Evolutionary conservation across 2,329 filamentous ascomycete species (phyloP), one percentile per base, ranked within the genome.

Genomic region (Colletotrichum sidae): DNA sequence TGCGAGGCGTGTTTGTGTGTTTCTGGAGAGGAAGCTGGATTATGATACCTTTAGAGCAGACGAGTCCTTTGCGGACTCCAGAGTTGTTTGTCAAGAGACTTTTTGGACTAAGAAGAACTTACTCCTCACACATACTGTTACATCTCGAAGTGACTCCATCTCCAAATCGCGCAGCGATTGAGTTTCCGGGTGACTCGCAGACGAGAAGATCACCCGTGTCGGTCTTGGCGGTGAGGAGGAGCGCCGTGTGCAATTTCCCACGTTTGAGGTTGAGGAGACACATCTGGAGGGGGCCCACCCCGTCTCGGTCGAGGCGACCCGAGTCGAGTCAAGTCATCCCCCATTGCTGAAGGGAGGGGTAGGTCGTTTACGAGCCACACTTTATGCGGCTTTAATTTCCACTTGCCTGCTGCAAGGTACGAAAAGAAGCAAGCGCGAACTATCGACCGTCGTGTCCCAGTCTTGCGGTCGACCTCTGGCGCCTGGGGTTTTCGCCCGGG

Each of bases 251-350:
- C 17, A 66, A 66, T 63, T 37, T 57, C 57, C 33, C 41, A 15
- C 34, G 58, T 65, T 56, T 62, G 46, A 56, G 38, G 51, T 65
- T 65, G 45, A 61, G 61, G 50, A 46, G 51, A 44, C 25, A 25
- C 25, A 25, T 10, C 15, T 8, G 8, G 34, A 10, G 51, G 51
- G 39, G 45, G 15, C 15, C 55, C 60, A 33, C 45, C 25, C 12
- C 15, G n/a, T 39, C 50, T n/a, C 25, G 25, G 25, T 25, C 25
- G 25, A 25, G 25, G 25, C 25, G 25, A 25, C 3, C 25, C 25
- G 25, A 25, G 25, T 25, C 25, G 25, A 25, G 25, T 25, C 25
- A 25, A 25, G 25, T 25, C 25, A 25, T 25, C 25, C 25, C 25
- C 25, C 25, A 25, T 25, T 25, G 25, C 25, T 25, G 25, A 5